phyloP scores from a whole-genome alignment of 2,329 filamentous ascomycete species.

The Talaromyces amestolkiae region DNA sequence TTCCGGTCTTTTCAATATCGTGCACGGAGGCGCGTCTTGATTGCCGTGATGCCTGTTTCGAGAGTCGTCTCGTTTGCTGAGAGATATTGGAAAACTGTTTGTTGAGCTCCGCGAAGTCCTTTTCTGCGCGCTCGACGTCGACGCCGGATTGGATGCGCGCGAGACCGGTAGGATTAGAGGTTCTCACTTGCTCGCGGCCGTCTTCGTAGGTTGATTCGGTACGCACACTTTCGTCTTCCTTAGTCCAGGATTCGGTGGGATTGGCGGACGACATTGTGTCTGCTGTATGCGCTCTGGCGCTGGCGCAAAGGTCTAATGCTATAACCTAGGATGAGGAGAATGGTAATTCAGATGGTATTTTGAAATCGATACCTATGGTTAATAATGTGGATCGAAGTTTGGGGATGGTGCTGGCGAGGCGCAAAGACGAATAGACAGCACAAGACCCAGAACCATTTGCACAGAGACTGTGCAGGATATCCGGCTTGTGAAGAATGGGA shows the following conservation, averaged over 20 bases:
- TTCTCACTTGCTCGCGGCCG: slow-evolving; percentile 17
- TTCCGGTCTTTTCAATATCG: slow-evolving; percentile 60
- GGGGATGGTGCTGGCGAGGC: not conserved
- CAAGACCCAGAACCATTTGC: not conserved
- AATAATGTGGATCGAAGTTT: not conserved
- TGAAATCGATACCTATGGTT: not conserved
- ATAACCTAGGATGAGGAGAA: not conserved
- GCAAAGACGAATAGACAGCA: not conserved
- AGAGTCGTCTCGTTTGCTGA: slow-evolving; percentile 36
- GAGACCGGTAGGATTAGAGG: slow-evolving; percentile 20
- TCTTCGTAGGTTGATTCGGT: slow-evolving; percentile 16
- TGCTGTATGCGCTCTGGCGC: not conserved
- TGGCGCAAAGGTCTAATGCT: not conserved
- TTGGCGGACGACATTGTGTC: not conserved
- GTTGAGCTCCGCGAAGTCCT: slow-evolving; percentile 43
- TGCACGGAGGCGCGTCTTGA: slow-evolving; percentile 27
- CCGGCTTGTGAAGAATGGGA: not conserved
- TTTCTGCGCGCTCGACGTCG: slow-evolving; percentile 47
- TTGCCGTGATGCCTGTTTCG: slow-evolving; percentile 31
- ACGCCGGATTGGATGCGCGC: slow-evolving; percentile 38
- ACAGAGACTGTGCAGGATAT: not conserved
- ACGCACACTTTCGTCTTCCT: slow-evolving; percentile 6
- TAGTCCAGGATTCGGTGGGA: slow-evolving; percentile 8
- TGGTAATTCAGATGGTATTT: not conserved
- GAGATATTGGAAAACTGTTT: slow-evolving; percentile 40